These are phyloP conservation scores for Parachaetomium inaequale DNA, from an alignment of 495 filamentous ascomycete species.

Conservation along the genomic window DNA sequence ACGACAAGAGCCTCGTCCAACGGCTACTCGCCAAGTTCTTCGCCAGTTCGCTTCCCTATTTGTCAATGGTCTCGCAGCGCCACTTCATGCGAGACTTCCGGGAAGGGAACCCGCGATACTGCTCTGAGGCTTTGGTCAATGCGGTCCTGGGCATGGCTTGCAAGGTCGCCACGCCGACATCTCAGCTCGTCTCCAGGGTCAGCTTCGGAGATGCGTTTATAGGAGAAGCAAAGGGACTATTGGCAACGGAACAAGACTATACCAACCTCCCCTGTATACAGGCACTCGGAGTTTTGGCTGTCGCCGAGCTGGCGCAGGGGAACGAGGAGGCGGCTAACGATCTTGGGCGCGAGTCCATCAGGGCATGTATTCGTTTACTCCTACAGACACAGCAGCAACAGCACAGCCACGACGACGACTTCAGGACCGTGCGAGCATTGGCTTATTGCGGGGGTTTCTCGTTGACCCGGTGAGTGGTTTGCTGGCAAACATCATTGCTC, in stretches of 20 bases:
- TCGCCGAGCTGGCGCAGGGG: conserved; percentile 27
- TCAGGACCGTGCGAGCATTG: conserved; percentile 21
- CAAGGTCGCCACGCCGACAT: conserved; percentile 17
- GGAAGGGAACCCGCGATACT: conserved; percentile 24
- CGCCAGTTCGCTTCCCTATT: conserved; percentile 17
- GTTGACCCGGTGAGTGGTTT: conserved; percentile 23
- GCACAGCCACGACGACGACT: conserved; percentile 11
- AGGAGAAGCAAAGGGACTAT: conserved; percentile 26
- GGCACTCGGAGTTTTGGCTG: conserved; percentile 26
- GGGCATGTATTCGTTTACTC: conserved; percentile 24
- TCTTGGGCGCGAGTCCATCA: conserved; percentile 24
- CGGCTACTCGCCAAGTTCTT: conserved; percentile 24
- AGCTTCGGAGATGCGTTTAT: conserved; percentile 32
- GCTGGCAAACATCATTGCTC: background rate
- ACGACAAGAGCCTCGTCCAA: conserved; percentile 23
- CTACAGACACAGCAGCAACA: conserved; percentile 14
- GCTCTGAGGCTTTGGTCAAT: conserved; percentile 28
- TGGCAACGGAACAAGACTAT: conserved; percentile 17
- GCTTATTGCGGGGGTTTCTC: conserved; percentile 29
- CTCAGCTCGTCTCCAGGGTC: conserved; percentile 24
- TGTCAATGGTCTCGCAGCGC: conserved; percentile 19
- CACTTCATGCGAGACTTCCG: conserved; percentile 26
- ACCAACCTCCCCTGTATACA: conserved; percentile 27
- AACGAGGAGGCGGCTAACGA: conserved; percentile 28
- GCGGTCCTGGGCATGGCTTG: conserved; percentile 28